Evolutionary conservation across 2,329 filamentous ascomycete genomes (phyloP), one percentile per base, ranked within the genome.

Genomic region (Aspergillus ibericus): DNA sequence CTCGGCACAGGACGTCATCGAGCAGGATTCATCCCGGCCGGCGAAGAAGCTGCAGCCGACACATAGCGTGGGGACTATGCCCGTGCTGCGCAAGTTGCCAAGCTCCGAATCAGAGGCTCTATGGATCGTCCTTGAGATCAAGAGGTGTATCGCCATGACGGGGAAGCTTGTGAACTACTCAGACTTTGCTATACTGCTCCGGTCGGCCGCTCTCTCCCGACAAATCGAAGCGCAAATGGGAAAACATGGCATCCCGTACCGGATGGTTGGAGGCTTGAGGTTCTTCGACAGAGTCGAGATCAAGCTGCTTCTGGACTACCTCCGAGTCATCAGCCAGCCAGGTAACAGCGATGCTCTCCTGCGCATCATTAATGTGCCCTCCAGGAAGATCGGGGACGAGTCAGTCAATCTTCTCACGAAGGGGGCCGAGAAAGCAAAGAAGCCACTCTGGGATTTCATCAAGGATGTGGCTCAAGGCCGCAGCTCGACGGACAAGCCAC

Each of bases 221-320:
- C 86, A 91, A n/a, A 89, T 98, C 38, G 93, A 99, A 76, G 84
- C 87, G 20, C 88, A 89, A 2, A 80, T 98, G 40, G 91, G 89
- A 13, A 91, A 89, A 68, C 85, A 86, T 10, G 92, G 92, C 1
- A 86, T 98, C 40, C 84, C 92, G 0, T 99, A 98, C 75, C 87
- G 87, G 51, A 97, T 98, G 93, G 88, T 98, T 53, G 93, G 89
- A 67, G 93, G 95, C 1, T 85, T 87, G 62, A 90, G 91, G 59
- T 99, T 99, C 72, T 98, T 96, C 69, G 95, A 99, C 66, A 87
- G 95, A 53, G 84, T 86, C 3, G 93, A 99, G 72, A 89, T 98
- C 70, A 96, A 95, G 73, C 82, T 92, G 6, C 73, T 98, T 0
- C 77, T 98, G 4, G 92, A 97, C 71, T 98, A 99, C 71, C 80